Conservation (phyloP, 2,329 filamentous ascomycete species). For the Decorospora gaudefroyi region DNA sequence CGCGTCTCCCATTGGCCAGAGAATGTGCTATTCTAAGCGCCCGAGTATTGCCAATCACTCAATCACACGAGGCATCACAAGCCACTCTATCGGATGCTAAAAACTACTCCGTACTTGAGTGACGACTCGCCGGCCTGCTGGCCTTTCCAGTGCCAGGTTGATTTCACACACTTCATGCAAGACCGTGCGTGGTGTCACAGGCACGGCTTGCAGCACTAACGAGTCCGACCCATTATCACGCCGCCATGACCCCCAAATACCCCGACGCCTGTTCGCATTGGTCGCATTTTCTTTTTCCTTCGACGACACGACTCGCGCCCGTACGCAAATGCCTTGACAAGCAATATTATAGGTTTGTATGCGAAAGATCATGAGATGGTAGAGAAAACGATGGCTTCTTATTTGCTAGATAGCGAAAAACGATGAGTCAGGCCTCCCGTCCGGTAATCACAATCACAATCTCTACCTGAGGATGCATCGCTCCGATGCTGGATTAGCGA, state of each 20-base stretch:
- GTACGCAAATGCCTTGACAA: too few species aligned
- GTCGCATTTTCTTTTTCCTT: conserved; percentile 1
- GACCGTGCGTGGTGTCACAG: conserved; percentile 15
- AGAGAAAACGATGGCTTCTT: conserved; percentile 3
- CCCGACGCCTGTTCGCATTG: conserved; percentile 18
- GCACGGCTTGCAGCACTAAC: conserved; percentile 11
- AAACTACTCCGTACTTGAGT: neutral
- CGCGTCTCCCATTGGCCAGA: conserved; percentile 14
- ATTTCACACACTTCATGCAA: conserved; percentile 24
- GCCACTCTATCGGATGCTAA: conserved; percentile 2
- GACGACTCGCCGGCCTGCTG: conserved; percentile 13
- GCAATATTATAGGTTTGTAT: too few species aligned
- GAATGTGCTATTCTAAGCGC: conserved; percentile 21
- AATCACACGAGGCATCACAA: conserved; percentile 15
- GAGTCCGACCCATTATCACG: conserved; percentile 11
- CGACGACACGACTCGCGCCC: conserved; percentile 15
- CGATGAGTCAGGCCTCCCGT: too few species aligned
- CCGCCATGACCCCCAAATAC: conserved; percentile 18
- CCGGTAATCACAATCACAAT: conserved; percentile 14
- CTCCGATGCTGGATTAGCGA: conserved; percentile 40
- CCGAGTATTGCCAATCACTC: conserved; percentile 10
- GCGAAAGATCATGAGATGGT: conserved; percentile 1
- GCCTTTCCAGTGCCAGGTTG: too few species aligned
- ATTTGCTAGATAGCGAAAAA: too few species aligned
- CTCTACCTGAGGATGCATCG: conserved; percentile 31